Base-by-base conservation (phyloP, 331 rosid species). In the Quercus phellos region DNA sequence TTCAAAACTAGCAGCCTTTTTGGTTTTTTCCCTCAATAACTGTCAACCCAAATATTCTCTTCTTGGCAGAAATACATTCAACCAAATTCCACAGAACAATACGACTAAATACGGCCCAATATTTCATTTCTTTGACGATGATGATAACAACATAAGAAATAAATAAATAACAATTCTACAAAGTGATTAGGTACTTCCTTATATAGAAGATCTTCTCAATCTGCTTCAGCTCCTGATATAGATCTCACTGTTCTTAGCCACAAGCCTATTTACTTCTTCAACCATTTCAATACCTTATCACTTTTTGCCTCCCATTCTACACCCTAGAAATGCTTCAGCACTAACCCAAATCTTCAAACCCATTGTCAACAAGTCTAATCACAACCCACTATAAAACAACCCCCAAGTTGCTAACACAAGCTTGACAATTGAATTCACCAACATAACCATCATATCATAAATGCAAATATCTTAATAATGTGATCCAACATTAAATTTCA, bases 301-400 rank as follows among this genome's bases (percentile, higher is more conserved):
- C 60, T 24, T 14, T 7, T 27, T 19, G 13, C 51, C 51, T 30
- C 19, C 18, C 43, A 74, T 61, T 26, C 73, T 56, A 46, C 77
- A 53, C 82, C 30, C 35, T 21, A 67, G 30, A 55, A 82, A 51
- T 5, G 42, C 21, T 32, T 73, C 55, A 5, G 12, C 27, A 26
- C 27, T 24, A 38, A 51, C 58, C 50, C 68, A 66, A 51, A 12
- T 38, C 32, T 74, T 59, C 29, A 60, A 70, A 53, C 51, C 72
- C 60, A 68, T 70, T 19, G 71, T 46, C 74, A 76, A 79, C 60
- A 73, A 64, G 67, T 76, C 46, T 59, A 74, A 58, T 53, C 21
- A 24, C 12, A 0, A 26, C 38, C 38, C 68, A 27, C 4, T 4
- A 21, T 61, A 27, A 12, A 27, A 13, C 16, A 27, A 4, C 29